Base-by-base conservation (phyloP, 306 rosid genomes). In the Gastrolobium bilobum region DNA sequence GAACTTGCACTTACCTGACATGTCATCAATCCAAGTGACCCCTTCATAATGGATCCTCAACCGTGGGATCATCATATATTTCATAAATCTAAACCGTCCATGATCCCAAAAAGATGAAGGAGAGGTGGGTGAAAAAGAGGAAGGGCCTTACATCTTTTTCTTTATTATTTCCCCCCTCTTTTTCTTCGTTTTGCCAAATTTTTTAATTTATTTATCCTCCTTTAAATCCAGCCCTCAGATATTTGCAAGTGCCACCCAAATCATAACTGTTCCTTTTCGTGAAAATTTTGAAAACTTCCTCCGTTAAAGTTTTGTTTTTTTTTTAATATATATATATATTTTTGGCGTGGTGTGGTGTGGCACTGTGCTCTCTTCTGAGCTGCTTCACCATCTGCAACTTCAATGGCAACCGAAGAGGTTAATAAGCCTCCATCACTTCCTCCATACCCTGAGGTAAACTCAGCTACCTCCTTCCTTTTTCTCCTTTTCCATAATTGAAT, bases 371-470 rank as follows among this genome's bases (percentile, higher is more conserved):
- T 26, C 40, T 67, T 7, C 75, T 5, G 15, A 79, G 68, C 79
- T 72, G 73, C 77, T 77, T 70, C 83, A 59, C 42, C 56, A 35
- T 76, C 60, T 46, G 30, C 83, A 69, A 30, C 65, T 78, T 81
- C 73, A 85, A 89, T 89, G 96, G 91, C 90, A 78, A 75, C 86
- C 1, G 88, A 66, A 86, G 89, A 86, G 79, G 80, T 82, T 79
- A 82, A 79, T 10, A 82, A 81, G 5, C 83, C 88, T 76, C 79
- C 82, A 6, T 75, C 91, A 4, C 90, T 91, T 53, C 93, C 88
- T 68, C 88, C 96, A 69, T 91, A 91, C 68, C 88, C 93, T 7
- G 83, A 89, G 96, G 96, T 87, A 53, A 71, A 14, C 61, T 62
- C 69, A 59, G 35, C 73, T 58, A 65, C 46, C 75, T 46, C 35